Evolutionary conservation across 306 rosid genomes (phyloP), one percentile per base, ranked within the genome.

Genomic region (Cucurbita maxima): DNA sequence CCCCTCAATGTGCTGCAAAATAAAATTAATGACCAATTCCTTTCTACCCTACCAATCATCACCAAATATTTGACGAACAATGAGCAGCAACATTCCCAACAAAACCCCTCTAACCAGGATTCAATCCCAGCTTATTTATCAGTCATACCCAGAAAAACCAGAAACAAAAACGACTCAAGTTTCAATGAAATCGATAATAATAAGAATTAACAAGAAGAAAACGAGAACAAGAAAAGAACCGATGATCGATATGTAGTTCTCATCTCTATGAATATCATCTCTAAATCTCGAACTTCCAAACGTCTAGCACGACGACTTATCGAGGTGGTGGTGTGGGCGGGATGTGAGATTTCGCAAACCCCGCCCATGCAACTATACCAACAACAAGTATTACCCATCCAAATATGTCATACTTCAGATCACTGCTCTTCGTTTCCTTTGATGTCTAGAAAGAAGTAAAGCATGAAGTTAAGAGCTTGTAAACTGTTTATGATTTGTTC

Each of bases 371-470:
- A 74, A 87, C 89, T 79, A 87, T 83, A 64, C 84, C 87, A 73
- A 85, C 89, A 66, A 86, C 87, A 69, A 87, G 86, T 80, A 87
- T 79, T 70, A 83, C 10, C 91, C 91, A 83, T 78, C 91, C 91
- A 71, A 79, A 69, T 79, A 87, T 81, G 84, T 84, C 91, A 64
- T 83, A 84, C 63, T 76, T 83, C 59, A 83, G 79, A 82, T 83
- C 86, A 69, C 76, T 83, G 84, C 82, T 78, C 74, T 77, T 83
- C 86, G 75, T 87, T 71, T 84, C 84, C 90, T 86, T 81, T 38
- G 74, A 78, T 48, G 58, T 50, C 74, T 50, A 25, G 58, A 50
- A 50, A 70, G 25, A 70, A 30, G 44, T 6, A 70, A 70, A 50
- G 40, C 57, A 47, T 69, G 58, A 14, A 67, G n/a, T 69, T 14